Evolutionary conservation across 2,329 filamentous ascomycete species (phyloP).

Genomic region (Ceratocystis smalleyi): DNA sequence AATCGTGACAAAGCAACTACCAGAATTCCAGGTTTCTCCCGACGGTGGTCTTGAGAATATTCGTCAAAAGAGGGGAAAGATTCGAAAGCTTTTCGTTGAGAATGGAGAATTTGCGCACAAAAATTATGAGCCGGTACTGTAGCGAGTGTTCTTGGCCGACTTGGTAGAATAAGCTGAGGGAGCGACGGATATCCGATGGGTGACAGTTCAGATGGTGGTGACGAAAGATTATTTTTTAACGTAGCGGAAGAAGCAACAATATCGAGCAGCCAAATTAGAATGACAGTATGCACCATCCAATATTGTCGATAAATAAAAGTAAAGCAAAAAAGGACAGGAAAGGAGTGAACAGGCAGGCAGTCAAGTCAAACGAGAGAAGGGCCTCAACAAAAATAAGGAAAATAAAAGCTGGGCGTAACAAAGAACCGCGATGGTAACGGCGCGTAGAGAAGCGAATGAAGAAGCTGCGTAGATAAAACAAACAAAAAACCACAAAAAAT

Average conservation of each 20-base stretch:
- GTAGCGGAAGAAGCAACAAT: neutral
- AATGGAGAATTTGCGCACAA: neutral
- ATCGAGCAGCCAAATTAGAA: neutral
- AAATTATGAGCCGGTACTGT: neutral
- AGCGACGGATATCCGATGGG: neutral
- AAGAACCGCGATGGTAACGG: too few species aligned
- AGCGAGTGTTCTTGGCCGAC: neutral
- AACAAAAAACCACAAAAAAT: too few species aligned
- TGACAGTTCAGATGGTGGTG: neutral
- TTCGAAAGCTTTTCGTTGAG: neutral
- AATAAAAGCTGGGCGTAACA: neutral
- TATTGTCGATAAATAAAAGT: neutral
- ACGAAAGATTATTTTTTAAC: neutral
- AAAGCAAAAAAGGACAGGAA: neutral
- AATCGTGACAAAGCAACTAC: neutral
- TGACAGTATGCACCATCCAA: neutral
- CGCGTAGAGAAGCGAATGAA: too few species aligned
- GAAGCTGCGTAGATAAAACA: neutral
- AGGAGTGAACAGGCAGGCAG: too few species aligned
- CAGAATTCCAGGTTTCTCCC: neutral
- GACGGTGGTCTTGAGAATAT: neutral
- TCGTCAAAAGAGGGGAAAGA: neutral
- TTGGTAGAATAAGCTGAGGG: neutral
- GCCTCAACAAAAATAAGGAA: neutral
- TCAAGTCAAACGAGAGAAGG: too few species aligned